A percentile compares a stretch with the other conserved stretches of the same genome.
These are phyloP conservation scores for Leishmania major DNA, from an alignment of 208 protist species.

Conservation along the genomic window DNA sequence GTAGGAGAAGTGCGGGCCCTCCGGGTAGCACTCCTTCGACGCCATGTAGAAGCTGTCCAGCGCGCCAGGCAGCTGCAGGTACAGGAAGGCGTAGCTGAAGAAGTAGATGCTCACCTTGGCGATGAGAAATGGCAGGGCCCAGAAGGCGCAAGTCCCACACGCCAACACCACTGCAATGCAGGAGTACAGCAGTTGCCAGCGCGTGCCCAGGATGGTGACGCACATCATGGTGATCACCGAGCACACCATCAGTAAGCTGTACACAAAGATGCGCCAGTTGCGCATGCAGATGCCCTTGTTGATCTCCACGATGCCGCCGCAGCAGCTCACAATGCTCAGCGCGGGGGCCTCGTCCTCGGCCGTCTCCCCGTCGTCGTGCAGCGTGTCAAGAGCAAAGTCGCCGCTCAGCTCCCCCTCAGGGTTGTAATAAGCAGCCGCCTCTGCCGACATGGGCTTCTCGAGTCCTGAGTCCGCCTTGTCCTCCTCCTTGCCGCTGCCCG, in stretches of 20 bases:
- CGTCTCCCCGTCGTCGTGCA: constrained; percentile 7
- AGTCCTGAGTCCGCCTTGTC: constrained; percentile 8
- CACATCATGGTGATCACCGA: constrained; percentile 49
- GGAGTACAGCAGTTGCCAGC: constrained; percentile 35
- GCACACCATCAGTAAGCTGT: constrained; percentile 50
- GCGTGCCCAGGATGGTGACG: constrained; percentile 45
- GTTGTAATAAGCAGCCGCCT: constrained; percentile 6
- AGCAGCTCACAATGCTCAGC: constrained; percentile 27
- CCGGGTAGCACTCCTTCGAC: constrained; percentile 35
- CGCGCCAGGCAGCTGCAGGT: constrained; percentile 61
- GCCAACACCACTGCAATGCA: constrained; percentile 38
- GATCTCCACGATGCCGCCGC: constrained; percentile 51
- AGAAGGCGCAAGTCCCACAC: constrained; percentile 53
- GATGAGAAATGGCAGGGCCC: constrained; percentile 61
- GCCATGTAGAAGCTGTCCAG: constrained; percentile 72
- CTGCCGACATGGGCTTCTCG: constrained; percentile 3
- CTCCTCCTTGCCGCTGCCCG: not conserved
- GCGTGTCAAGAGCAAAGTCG: constrained; percentile 11
- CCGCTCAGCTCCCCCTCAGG: constrained; percentile 1
- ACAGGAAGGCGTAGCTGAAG: constrained; percentile 58
- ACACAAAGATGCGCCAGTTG: constrained; percentile 61
- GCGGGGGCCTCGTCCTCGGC: constrained; percentile 6
- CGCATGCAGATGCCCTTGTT: constrained; percentile 59
- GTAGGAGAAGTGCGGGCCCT: constrained; percentile 69
- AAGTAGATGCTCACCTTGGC: constrained; percentile 72